These are phyloP conservation scores for Camellia sinensis DNA, from an alignment of 148 eudicot species.

Conservation along the genomic window DNA sequence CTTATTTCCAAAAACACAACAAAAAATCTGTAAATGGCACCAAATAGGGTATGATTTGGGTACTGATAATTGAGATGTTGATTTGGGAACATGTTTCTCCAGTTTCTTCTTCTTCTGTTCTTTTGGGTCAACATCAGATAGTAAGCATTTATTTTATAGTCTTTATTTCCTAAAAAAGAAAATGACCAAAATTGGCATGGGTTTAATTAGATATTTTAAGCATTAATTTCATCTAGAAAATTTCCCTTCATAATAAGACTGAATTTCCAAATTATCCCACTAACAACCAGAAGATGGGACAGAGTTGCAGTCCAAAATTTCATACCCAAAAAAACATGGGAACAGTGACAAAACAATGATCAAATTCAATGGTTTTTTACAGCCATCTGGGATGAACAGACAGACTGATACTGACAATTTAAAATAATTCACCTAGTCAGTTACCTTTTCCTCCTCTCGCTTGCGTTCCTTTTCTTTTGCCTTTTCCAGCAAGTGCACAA, in stretches of 20 bases:
- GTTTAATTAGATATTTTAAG: background rate
- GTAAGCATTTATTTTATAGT: too few relatives aligned
- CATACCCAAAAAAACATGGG: background rate
- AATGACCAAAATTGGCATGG: background rate
- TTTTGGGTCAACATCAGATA: too few relatives aligned
- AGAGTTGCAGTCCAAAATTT: background rate
- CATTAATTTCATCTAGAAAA: background rate
- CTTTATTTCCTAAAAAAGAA: background rate
- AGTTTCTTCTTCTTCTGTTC: too few relatives aligned
- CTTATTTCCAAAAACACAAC: too few relatives aligned
- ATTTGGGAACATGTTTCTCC: too few relatives aligned
- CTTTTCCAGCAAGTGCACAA: constrained; percentile 68
- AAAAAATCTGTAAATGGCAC: too few relatives aligned
- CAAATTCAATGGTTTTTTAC: background rate
- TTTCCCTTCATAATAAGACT: background rate
- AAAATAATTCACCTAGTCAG: background rate
- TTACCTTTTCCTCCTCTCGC: constrained; percentile 96
- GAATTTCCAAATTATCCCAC: background rate
- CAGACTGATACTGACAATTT: background rate
- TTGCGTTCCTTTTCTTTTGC: constrained; percentile 91
- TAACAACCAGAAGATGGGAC: background rate
- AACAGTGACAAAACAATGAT: background rate
- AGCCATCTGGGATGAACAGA: background rate
- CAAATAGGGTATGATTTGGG: too few relatives aligned
- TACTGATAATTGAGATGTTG: too few relatives aligned